Base-by-base conservation (phyloP, 805 yeast genomes). In the Metschnikowia lochheadii region DNA sequence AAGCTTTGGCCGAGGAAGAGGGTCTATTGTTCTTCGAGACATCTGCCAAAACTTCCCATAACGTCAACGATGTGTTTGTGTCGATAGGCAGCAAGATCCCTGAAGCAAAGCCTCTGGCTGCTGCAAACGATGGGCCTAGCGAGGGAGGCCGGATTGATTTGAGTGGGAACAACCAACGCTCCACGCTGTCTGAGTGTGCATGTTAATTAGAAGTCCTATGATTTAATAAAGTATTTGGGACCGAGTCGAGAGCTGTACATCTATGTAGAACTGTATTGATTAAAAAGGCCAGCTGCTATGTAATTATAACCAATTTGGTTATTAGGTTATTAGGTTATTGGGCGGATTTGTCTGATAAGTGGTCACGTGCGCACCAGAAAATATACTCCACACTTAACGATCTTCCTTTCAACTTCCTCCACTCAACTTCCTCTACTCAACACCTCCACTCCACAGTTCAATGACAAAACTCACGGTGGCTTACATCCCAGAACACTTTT, bases 51-150 rank as follows among this genome's bases (percentile, higher is more conserved):
- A 83, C 95, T 3, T 87, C 92, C 15, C 77, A 79, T 62, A 90
- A 91, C 63, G 97, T 92, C 37, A 89, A 87, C 63, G 96, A 92
- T 55, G 96, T 92, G 49, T 92, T 92, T 66, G 72, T 89, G 63
- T 92, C 89, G 14, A 88, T 92, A 56, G 99, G 97, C 42, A 82
- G 83, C 52, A 85, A 86, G 71, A 87, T 92, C 49, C 96, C 97
- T 4, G 74, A 69, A 14, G 50, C 58, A 6, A 54, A 57, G 48
- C 55, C 61, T n/a, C 46, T 43, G 44, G 50, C 50, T 21, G 51
- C 54, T 15, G 54, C 51, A 29, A 41, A 31, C 14, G 48, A 50
- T 35, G 44, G 46, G 32, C 56, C 56, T 20, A 48, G 53, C 26
- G 55, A 54, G 49, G 52, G 55, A 15, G 54, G 56, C n/a, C 52